Evolutionary conservation across 306 rosid species (phyloP).

Genomic region (Gleditsia sinensis): DNA sequence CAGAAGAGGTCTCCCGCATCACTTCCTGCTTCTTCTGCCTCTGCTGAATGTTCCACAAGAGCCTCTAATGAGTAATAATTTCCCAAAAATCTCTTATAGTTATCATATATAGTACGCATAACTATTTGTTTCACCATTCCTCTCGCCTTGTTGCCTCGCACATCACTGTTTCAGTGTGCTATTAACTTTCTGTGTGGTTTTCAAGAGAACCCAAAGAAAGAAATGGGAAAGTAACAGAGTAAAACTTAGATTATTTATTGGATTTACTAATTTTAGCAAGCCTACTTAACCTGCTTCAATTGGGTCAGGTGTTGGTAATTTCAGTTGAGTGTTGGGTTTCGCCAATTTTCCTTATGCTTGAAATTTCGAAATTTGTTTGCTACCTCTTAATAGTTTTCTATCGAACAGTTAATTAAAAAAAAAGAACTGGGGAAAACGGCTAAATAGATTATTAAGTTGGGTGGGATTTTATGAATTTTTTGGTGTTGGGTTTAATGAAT

Average conservation of each 20-base stretch:
- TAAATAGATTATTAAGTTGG: neutral
- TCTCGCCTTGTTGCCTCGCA: neutral
- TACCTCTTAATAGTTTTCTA: neutral
- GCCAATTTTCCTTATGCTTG: neutral
- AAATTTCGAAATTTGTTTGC: neutral
- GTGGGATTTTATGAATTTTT: neutral
- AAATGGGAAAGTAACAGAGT: neutral
- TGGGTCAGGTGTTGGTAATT: conserved; percentile 2
- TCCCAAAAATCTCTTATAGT: neutral
- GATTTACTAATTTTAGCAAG: neutral
- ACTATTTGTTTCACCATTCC: neutral
- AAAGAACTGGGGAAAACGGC: neutral
- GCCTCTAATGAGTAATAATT: conserved; percentile 43
- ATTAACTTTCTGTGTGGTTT: conserved; percentile 19
- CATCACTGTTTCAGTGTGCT: conserved; percentile 16
- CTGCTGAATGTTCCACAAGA: conserved; percentile 23
- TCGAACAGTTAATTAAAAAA: neutral
- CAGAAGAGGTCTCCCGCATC: conserved; percentile 26
- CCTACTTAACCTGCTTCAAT: neutral
- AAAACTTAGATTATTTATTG: neutral
- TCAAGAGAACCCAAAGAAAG: conserved; percentile 27
- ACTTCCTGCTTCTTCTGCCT: conserved; percentile 25
- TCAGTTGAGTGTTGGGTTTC: conserved; percentile 12
- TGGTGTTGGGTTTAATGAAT: neutral
- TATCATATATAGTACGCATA: neutral